Conservation (phyloP, 768 basidiomycete genomes). For the Pholiota microspora region DNA sequence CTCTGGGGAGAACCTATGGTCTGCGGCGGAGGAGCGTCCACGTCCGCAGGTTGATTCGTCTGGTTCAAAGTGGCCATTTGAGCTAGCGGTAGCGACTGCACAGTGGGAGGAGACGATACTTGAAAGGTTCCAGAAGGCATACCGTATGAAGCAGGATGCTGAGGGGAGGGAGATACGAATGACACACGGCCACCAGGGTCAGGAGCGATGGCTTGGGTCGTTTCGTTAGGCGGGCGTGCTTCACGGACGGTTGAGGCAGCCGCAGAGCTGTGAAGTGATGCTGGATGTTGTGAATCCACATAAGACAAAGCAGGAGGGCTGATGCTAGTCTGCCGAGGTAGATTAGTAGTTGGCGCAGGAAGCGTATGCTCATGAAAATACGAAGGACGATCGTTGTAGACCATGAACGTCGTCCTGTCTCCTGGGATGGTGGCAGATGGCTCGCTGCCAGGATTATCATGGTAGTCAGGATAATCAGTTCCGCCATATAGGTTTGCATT, state of each 20-base stretch:
- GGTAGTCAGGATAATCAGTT: constrained; percentile 15
- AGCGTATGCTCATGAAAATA: constrained; percentile 6
- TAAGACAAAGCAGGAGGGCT: constrained; percentile 17
- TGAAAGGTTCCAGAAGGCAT: constrained; percentile 6
- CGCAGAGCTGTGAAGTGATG: constrained; percentile 15
- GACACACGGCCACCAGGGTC: background rate
- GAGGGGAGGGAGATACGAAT: background rate
- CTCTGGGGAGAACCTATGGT: constrained; percentile 27
- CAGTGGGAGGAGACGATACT: constrained; percentile 5
- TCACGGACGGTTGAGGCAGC: constrained; percentile 3
- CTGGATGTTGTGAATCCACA: constrained; percentile 10
- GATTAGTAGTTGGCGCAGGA: constrained; percentile 9
- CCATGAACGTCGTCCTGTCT: constrained; percentile 27
- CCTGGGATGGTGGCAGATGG: constrained; percentile 8
- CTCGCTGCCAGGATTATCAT: constrained; percentile 11
- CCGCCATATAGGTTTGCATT: constrained; percentile 1
- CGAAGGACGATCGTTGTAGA: constrained; percentile 16
- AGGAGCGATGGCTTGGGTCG: background rate
- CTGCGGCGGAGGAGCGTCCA: constrained; percentile 5
- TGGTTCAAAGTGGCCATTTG: background rate
- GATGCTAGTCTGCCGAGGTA: constrained; percentile 17
- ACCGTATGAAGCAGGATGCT: background rate
- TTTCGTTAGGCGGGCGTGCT: background rate
- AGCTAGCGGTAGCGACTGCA: background rate
- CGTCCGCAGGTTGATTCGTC: background rate